Base-by-base conservation (phyloP, 140 eudicot genomes). In the Eryngium alpinum region DNA sequence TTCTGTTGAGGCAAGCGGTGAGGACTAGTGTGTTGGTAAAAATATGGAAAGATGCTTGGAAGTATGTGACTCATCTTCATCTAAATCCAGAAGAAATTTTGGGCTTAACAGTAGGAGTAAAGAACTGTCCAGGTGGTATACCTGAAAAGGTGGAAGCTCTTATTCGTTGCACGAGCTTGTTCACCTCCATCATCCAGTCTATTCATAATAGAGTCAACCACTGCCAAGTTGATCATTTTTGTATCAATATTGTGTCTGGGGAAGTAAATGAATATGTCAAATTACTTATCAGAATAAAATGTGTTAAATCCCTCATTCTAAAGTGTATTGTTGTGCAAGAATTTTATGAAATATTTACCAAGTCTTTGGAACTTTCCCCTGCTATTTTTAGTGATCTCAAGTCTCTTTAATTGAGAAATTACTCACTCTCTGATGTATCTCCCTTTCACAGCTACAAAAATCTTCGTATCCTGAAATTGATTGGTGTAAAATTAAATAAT, bases 21-120 rank as follows among this genome's bases (percentile, higher is more conserved):
- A 67, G 77, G 50, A 66, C 77, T 66, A 80, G 51, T 15, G 66
- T 80, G 25, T 80, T 80, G 22, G 50, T 25, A 4, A 80, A 80
- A 50, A 25, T 51, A 5, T 80, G 69, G 77, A 49, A 38, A 70
- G 29, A 66, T 25, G 46, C 49, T 19, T 80, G 83, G 83, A 80
- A 80, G 77, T 50, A 25, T 28, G 83, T 69, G 15, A 67, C 31
- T 14, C 66, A 14, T 50, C 77, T 80, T 25, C 49, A 80, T 49
- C 21, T 80, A 32, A 21, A 80, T 50, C 66, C 77, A 10, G 32
- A 5, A 27, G 27, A 53, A n/a, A 80, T 67, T 11, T 1, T 51
- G 18, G 19, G 11, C 22, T n/a, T 21, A 66, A 3, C 0, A 46
- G 65, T 9, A 69, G 66, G 14, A 51, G 21, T 10, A 32, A 29